These are phyloP conservation scores for Tulasnella sp. DNA, from an alignment of 768 basidiomycete species.

Conservation along the genomic window DNA sequence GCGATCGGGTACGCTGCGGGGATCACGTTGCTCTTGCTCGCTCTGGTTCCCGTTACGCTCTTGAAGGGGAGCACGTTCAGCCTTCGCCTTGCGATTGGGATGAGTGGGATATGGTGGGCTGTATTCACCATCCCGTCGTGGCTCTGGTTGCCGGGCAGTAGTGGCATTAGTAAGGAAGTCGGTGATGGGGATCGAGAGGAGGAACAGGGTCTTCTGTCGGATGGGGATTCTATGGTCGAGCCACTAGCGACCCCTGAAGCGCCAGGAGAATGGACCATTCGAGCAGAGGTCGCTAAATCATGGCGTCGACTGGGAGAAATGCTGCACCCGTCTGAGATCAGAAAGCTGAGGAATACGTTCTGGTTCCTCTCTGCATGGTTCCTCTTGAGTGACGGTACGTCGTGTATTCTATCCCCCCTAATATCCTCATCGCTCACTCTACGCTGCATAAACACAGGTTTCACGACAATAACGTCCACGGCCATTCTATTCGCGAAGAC, in stretches of 20 bases:
- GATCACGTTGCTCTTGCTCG: slow-evolving; percentile 58
- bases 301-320: slow-evolving; percentile 70
- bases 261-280: slow-evolving; percentile 33
- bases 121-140: slow-evolving; percentile 69
- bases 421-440: no score
- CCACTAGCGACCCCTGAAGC: neutral
- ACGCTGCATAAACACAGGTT: slow-evolving; percentile 50
- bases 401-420: no score
- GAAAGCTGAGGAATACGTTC: slow-evolving; percentile 71
- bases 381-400: slow-evolving; percentile 75
- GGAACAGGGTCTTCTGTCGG: slow-evolving; percentile 3
- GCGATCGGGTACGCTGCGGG: slow-evolving; percentile 81
- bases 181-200: slow-evolving; percentile 3
- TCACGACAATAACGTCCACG: slow-evolving; percentile 86
- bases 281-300: slow-evolving; percentile 46
- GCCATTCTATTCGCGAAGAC: slow-evolving; percentile 91
- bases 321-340: slow-evolving; percentile 62
- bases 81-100: slow-evolving; percentile 69
- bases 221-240: slow-evolving; percentile 8
- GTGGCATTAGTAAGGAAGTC: neutral
- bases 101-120: slow-evolving; percentile 85
- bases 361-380: slow-evolving; percentile 90
- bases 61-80: slow-evolving; percentile 68
- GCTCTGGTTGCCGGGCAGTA: slow-evolving; percentile 50
- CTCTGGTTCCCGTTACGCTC: slow-evolving; percentile 64